Percentiles rank a stretch among this genome's conserved stretches.
Conservation (phyloP, 371 early-diverging fungal species). For the Actinomucor elegans region DNA sequence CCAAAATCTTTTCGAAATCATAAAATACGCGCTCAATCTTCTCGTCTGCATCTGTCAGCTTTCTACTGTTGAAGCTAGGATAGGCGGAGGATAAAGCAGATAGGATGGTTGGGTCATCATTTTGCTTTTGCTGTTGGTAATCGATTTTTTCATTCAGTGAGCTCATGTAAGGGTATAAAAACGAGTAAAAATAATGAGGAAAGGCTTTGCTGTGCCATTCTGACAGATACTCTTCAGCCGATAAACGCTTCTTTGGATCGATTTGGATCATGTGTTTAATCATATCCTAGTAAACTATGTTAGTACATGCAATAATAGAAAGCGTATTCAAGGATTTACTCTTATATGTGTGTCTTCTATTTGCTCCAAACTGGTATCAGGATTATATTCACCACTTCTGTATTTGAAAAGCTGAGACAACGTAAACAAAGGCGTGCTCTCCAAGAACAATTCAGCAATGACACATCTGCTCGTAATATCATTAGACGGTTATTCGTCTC, state of each 20-base stretch:
- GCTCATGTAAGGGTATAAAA: conserved; percentile 76
- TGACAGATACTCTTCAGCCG: conserved; percentile 71
- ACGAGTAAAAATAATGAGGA: conserved; percentile 74
- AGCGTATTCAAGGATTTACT: conserved; percentile 31
- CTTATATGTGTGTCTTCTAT: conserved; percentile 82
- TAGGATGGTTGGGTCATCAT: conserved; percentile 19
- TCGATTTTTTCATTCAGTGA: conserved; percentile 59
- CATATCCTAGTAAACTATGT: conserved; percentile 58
- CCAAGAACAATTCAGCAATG: conserved; percentile 92
- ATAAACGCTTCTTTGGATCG: conserved; percentile 70
- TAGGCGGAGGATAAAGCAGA: conserved; percentile 27
- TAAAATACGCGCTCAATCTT: conserved; percentile 75
- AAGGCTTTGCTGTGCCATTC: conserved; percentile 82
- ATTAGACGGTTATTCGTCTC: too few species aligned
- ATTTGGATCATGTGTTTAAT: conserved; percentile 86
- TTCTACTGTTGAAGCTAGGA: conserved; percentile 21
- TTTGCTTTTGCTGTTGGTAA: conserved; percentile 7
- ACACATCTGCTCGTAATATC: too few species aligned
- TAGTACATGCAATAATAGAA: too few species aligned
- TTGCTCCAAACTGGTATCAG: conserved; percentile 63
- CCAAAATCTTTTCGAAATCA: conserved; percentile 76
- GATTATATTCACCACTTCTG: conserved; percentile 75
- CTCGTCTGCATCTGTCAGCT: conserved; percentile 68
- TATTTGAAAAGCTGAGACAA: conserved; percentile 90
- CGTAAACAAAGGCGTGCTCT: conserved; percentile 87